Base-by-base conservation (phyloP, 1,139 yeast species). In the Suhomyces maxii region DNA sequence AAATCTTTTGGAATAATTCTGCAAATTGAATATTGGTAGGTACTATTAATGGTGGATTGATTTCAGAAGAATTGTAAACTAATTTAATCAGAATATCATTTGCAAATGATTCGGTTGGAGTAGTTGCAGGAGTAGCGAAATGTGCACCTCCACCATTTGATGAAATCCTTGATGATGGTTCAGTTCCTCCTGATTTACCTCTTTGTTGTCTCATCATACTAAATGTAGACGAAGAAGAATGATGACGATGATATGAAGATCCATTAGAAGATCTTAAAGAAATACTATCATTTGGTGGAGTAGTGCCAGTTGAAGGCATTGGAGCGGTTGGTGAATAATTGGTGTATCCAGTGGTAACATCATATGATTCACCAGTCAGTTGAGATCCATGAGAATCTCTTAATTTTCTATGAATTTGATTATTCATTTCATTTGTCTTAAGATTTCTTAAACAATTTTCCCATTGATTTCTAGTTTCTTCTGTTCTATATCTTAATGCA, bases 391-490 rank as follows among this genome's bases (percentile, higher is more conserved):
- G 75, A n/a, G 75, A 68, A 48, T 72, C 76, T 48, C 77, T 63
- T 40, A 71, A 55, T 53, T 66, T 69, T 46, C 63, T 64, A 48
- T 71, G 74, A 31, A 74, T 64, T 51, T 69, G 77, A 44, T 50
- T 60, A 48, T 68, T 71, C 76, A 75, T 72, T 55, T 74, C 79
- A 50, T 58, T 65, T 1, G 77, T 62, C 53, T 74, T 75, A 50
- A 74, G 62, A 39, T 58, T 58, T 44, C 80, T 75, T 52, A 84
- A 71, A 55, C 87, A 80, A 8, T 69, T 64, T 52, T 82, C 85
- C 93, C 93, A 86, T 63, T 84, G 89, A 49, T 78, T 77, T 53
- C 89, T 71, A 8, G 77, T 71, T 60, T 86, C 95, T 56, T 86
- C 93, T 35, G 83, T 82, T 55, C 82, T 78, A 63, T 84, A 86